A percentile compares a stretch with the other conserved stretches of the same genome.
These are phyloP conservation scores for Tolypocladium inflatum DNA, from an alignment of 2,329 filamentous ascomycete species.

Conservation along the genomic window DNA sequence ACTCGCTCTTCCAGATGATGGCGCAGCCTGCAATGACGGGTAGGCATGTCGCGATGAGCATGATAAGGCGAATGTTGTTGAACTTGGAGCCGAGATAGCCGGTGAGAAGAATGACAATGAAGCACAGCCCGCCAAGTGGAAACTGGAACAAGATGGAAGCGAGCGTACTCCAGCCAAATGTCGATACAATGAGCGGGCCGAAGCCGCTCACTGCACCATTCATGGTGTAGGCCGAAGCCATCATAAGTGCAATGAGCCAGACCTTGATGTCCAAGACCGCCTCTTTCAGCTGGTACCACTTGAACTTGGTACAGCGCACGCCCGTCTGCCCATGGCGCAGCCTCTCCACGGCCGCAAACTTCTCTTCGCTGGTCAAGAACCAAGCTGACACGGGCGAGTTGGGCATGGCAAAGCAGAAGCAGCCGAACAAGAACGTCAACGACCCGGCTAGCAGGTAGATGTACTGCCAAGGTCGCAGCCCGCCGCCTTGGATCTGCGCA, in stretches of 20 bases:
- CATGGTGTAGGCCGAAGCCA: constrained; percentile 61
- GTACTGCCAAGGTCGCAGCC: constrained; percentile 56
- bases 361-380: constrained; percentile 56
- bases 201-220: constrained; percentile 65
- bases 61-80: constrained; percentile 53
- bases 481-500: constrained; percentile 47
- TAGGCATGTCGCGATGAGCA: constrained; percentile 57
- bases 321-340: constrained; percentile 54
- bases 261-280: constrained; percentile 49
- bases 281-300: constrained; percentile 48
- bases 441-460: constrained; percentile 58
- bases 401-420: constrained; percentile 56
- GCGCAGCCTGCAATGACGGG: constrained; percentile 67
- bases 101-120: constrained; percentile 55
- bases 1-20: constrained; percentile 61
- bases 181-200: constrained; percentile 61
- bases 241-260: constrained; percentile 57
- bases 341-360: constrained; percentile 54
- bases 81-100: constrained; percentile 54
- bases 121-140: constrained; percentile 59
- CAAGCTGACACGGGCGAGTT: constrained; percentile 58
- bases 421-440: constrained; percentile 54
- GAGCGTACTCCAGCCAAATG: constrained; percentile 56
- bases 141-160: constrained; percentile 66
- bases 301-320: constrained; percentile 51